Base-by-base conservation (phyloP, 2,329 filamentous ascomycete species). In the Colletotrichum chrysophilum region DNA sequence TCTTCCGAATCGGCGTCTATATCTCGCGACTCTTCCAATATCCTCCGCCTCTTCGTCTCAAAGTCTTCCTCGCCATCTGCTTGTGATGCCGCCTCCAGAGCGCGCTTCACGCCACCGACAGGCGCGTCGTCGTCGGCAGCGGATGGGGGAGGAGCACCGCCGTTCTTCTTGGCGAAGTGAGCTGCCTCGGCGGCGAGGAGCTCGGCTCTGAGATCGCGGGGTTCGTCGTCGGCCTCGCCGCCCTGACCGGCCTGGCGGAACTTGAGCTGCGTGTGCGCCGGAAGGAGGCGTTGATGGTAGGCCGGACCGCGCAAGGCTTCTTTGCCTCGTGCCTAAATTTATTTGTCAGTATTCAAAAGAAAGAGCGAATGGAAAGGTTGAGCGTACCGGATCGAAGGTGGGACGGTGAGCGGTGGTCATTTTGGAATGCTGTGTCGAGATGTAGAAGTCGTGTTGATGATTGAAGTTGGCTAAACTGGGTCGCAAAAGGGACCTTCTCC, bases 251-350 rank as follows among this genome's bases (percentile, higher is more conserved):
- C 88, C 62, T 91, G 93, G 88, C 95, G 92, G 83, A 93, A 94
- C 87, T 99, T 99, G 82, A 99, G 93, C 78, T 95, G 93, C 14
- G 95, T 98, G 85, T 99, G 94, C 36, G 97, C 97, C 38, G 97
- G 96, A 16, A 98, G 93, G 18, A 98, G 94, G 80, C 97, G 94
- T 86, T 98, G 96, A 84, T 99, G 97, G 88, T 98, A 98, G 80
- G 96, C 96, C 66, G 95, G 95, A 64, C 97, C 97, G 81, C 96
- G 94, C 76, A 96, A 94, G 81, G 96, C 95, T 86, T 99, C 97
- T 89, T 98, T 98, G 84, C 97, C 97, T 83, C 94, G 93, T 56
- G 96, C 96, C 94, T 96, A 78, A 71, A 77, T 4, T 18, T 26
- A 77, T 77, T 26, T 55, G 77, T 24, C 7, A 26, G 60, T 21